phyloP scores from a whole-genome alignment of 164 flowering plant genomes.

The Nymphaea colorata region DNA sequence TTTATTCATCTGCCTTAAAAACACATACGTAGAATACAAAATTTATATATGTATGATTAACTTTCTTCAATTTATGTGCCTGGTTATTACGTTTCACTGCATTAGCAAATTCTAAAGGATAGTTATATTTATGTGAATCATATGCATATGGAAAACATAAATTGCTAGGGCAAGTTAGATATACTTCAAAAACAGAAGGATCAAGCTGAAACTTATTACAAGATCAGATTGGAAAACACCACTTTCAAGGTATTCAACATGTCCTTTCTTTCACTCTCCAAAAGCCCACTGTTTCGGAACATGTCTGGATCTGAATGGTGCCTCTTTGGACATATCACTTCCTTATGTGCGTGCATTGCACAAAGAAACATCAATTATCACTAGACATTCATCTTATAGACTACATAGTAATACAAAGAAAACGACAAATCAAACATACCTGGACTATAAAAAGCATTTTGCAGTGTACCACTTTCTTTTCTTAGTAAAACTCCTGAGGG shows the following conservation, averaged over 20 bases:
- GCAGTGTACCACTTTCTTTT: constrained; percentile 99
- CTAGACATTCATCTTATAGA: too few species aligned
- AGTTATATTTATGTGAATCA: background rate
- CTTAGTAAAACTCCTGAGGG: too few species aligned
- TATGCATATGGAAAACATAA: background rate
- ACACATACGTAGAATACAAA: too few species aligned
- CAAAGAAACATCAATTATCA: too few species aligned
- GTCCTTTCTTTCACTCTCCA: constrained; percentile 99
- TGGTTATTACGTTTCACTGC: too few species aligned
- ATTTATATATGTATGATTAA: too few species aligned
- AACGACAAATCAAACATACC: constrained; percentile 29
- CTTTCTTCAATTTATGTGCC: too few species aligned
- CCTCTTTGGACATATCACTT: constrained; percentile 96
- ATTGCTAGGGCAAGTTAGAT: constrained; percentile 1
- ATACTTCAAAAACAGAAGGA: constrained; percentile 82
- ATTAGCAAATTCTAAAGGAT: too few species aligned
- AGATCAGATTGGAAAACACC: constrained; percentile 99
- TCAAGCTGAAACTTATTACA: constrained; percentile 82
- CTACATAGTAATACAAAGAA: too few species aligned
- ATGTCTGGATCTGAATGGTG: constrained; percentile 90
- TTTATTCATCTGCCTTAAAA: too few species aligned
- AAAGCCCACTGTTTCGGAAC: constrained; percentile 64
- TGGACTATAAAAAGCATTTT: constrained; percentile 99
- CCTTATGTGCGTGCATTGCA: constrained; percentile 70
- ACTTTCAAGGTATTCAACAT: constrained; percentile 99